Conservation (phyloP, 768 basidiomycete species). For the Strobilomyces confusus region DNA sequence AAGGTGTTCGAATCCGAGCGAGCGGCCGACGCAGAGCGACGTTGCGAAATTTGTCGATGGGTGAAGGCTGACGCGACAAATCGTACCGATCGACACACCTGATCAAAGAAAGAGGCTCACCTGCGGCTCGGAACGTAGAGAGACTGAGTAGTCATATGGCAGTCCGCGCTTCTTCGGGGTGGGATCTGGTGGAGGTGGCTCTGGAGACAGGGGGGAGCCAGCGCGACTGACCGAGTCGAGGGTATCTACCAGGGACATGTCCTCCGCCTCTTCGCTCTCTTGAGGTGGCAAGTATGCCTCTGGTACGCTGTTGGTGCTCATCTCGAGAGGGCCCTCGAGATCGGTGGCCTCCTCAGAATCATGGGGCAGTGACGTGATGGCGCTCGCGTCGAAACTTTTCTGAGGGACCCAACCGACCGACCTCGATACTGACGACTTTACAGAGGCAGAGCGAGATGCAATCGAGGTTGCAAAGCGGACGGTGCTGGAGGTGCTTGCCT, state of each 20-base stretch:
- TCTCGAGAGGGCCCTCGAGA: constrained; percentile 35
- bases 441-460: constrained; percentile 38
- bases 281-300: constrained; percentile 50
- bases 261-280: constrained; percentile 40
- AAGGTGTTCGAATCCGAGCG: constrained; percentile 58
- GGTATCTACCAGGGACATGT: constrained; percentile 53
- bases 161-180: constrained; percentile 51
- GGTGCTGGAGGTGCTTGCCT: constrained; percentile 48
- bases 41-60: constrained; percentile 60
- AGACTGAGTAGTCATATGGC: constrained; percentile 50
- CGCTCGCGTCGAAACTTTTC: constrained; percentile 59
- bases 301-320: constrained; percentile 50
- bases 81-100: neutral
- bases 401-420: constrained; percentile 30
- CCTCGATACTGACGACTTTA: constrained; percentile 34
- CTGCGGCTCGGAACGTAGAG: constrained; percentile 59
- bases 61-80: constrained; percentile 49
- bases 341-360: constrained; percentile 33
- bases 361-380: constrained; percentile 51
- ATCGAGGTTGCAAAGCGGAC: constrained; percentile 52
- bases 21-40: constrained; percentile 53
- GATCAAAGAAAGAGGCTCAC: constrained; percentile 31
- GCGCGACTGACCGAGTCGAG: constrained; percentile 52
- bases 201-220: constrained; percentile 44
- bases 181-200: constrained; percentile 31